A percentile compares a stretch with the other conserved stretches of the same genome.
Evolutionary conservation across 257 asterid genomes (phyloP).

Genomic region (Solanum chilense): DNA sequence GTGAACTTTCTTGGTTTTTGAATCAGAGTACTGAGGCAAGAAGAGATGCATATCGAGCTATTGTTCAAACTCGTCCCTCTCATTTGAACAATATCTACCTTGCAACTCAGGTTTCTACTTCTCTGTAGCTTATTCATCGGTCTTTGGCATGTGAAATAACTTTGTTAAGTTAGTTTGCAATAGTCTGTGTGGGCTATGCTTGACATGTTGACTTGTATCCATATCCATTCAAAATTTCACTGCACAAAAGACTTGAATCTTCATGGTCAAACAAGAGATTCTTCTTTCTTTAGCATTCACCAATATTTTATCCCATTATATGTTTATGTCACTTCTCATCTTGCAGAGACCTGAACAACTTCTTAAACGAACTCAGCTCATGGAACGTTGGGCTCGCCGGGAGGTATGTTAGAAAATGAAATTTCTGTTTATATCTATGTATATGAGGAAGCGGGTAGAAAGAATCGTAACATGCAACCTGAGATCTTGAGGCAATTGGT

Average conservation of each 20-base stretch:
- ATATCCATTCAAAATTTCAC: neutral
- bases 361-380: constrained; percentile 89
- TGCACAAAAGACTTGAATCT: neutral
- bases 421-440: neutral
- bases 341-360: constrained; percentile 96
- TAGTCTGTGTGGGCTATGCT: neutral
- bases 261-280: neutral
- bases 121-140: constrained; percentile 3
- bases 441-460: neutral
- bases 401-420: constrained; percentile 54
- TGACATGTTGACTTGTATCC: neutral
- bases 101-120: constrained; percentile 83
- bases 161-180: neutral
- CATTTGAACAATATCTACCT: constrained; percentile 87
- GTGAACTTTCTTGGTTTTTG: constrained; percentile 9
- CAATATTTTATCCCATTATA: neutral
- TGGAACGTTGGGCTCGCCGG: constrained; percentile 99
- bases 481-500: neutral
- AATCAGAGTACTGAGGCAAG: constrained; percentile 69
- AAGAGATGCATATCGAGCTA: constrained; percentile 87
- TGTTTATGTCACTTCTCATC: neutral
- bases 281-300: constrained; percentile 2
- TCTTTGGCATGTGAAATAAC: constrained; percentile 4
- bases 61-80: constrained; percentile 96
- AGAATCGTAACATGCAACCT: neutral